Evolutionary conservation across 1,284 basidiomycete species (phyloP).

Genomic region (Sanghuangporus baumii): DNA sequence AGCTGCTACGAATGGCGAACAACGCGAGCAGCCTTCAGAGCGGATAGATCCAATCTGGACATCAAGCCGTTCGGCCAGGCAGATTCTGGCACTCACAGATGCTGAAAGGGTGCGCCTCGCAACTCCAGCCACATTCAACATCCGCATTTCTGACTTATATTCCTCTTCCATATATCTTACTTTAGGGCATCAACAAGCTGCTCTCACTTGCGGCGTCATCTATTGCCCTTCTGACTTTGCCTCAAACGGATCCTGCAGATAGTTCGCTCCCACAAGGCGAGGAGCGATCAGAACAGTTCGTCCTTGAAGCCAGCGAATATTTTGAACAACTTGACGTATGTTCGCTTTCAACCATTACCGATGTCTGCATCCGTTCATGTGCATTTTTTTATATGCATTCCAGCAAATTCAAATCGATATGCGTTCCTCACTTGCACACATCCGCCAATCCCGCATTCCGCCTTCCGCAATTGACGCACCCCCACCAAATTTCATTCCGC

Average conservation of each 20-base stretch:
- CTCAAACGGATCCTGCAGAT: conserved; percentile 64
- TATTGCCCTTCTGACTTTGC: conserved; percentile 68
- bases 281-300: conserved; percentile 77
- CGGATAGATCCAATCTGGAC: conserved; percentile 65
- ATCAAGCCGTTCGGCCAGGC: conserved; percentile 72
- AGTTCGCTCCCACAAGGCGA: conserved; percentile 69
- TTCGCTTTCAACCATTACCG: neutral
- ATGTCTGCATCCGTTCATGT: conserved; percentile 7
- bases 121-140: neutral
- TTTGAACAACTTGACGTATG: conserved; percentile 72
- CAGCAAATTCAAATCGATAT: conserved; percentile 70
- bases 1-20: neutral
- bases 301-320: conserved; percentile 76
- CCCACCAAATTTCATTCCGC: conserved; percentile 61
- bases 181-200: conserved; percentile 67
- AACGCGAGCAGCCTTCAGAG: neutral
- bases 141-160: neutral
- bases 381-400: too few species aligned
- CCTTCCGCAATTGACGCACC: conserved; percentile 77
- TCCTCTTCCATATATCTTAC: conserved; percentile 7
- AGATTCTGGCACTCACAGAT: conserved; percentile 74
- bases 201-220: conserved; percentile 70
- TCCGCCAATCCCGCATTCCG: conserved; percentile 75
- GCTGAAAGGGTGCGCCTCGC: conserved; percentile 62
- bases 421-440: conserved; percentile 72